These are phyloP conservation scores for Oldenlandia corymbosa DNA, from an alignment of 257 asterid species.

Conservation along the genomic window DNA sequence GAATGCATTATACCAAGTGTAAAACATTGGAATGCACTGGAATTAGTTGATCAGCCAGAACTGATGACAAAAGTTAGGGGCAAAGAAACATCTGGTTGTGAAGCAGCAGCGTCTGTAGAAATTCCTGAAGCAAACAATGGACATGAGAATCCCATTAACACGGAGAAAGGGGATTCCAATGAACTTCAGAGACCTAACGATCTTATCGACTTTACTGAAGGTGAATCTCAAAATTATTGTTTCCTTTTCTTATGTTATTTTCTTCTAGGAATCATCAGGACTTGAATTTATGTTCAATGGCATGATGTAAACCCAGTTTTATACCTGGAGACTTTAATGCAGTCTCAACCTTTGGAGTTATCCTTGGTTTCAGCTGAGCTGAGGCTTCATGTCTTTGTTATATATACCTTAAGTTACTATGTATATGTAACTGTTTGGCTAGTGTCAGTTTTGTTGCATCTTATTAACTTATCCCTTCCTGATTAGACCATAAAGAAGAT, in stretches of 20 bases:
- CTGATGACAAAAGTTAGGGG: background rate
- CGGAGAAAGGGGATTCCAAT: background rate
- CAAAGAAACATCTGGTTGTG: background rate
- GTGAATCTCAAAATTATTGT: background rate
- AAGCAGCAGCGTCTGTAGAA: background rate
- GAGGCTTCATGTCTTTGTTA: background rate
- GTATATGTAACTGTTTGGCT: background rate
- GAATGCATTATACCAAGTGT: background rate
- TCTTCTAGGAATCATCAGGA: background rate
- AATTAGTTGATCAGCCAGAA: slow-evolving; percentile 1
- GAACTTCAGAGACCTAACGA: background rate
- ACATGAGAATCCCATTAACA: background rate
- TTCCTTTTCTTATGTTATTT: background rate
- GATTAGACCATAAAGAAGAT: background rate
- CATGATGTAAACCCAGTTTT: background rate
- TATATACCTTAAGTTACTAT: background rate
- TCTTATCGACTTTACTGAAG: background rate
- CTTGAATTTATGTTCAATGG: background rate
- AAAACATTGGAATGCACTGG: background rate
- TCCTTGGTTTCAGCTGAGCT: background rate
- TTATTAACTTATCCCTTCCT: background rate
- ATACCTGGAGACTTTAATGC: background rate
- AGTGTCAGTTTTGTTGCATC: background rate
- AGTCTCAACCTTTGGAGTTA: background rate
- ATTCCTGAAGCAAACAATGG: background rate